Conservation (phyloP, 371 early-diverging fungal genomes). For the Mucor circinelloides region DNA sequence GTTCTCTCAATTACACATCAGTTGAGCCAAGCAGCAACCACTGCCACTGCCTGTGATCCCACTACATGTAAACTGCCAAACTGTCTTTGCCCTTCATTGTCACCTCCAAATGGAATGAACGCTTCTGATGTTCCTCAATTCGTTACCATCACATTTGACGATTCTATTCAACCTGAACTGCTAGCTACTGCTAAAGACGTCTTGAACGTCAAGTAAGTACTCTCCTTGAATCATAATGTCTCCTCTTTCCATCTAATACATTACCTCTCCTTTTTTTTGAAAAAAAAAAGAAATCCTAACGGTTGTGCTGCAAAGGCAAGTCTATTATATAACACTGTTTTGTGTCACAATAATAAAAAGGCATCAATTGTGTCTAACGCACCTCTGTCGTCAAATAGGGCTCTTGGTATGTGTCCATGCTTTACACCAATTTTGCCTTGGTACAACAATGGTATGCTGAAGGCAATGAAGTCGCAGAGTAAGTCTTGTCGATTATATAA, state of each 20-base stretch:
- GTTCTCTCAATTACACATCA: constrained; percentile 20
- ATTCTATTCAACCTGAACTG: constrained; percentile 61
- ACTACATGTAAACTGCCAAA: constrained; percentile 65
- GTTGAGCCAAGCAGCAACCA: constrained; percentile 35
- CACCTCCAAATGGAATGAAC: constrained; percentile 59
- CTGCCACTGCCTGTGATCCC: constrained; percentile 55
- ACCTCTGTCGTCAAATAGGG: constrained; percentile 24
- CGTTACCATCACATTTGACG: constrained; percentile 72
- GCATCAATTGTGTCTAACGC: not conserved
- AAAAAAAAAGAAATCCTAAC: constrained; percentile 55
- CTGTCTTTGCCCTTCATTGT: constrained; percentile 67
- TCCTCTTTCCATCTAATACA: constrained; percentile 13
- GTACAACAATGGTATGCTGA: constrained; percentile 75
- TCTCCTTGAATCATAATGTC: constrained; percentile 9
- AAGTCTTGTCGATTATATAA: constrained; percentile 20
- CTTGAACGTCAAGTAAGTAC: constrained; percentile 49
- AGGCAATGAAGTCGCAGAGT: constrained; percentile 73
- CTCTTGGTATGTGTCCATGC: constrained; percentile 71
- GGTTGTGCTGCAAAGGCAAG: constrained; percentile 56
- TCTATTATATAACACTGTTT: not conserved
- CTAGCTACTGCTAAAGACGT: constrained; percentile 41
- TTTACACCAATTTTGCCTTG: constrained; percentile 67
- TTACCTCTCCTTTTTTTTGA: constrained; percentile 1
- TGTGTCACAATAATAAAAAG: not conserved
- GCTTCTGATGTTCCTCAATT: constrained; percentile 75